Evolutionary conservation across 768 basidiomycete genomes (phyloP), one percentile per base, ranked within the genome.

Genomic region (Atractiella rhizophila): DNA sequence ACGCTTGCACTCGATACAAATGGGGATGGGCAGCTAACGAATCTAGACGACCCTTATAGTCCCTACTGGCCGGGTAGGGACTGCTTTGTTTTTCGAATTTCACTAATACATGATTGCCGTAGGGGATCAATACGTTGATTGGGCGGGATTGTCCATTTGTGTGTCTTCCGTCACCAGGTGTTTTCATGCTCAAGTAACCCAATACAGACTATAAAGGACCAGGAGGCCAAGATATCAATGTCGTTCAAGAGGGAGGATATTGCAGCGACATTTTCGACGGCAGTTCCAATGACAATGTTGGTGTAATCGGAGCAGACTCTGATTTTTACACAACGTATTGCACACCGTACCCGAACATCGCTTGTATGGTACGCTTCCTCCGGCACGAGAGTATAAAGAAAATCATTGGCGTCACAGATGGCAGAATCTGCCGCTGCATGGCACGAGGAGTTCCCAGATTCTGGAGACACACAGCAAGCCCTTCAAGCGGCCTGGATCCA

Each of bases 101-200:
- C n/a, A n/a, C n/a, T n/a, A n/a, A n/a, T n/a, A 24, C 55, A 10
- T 39, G 50, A 29, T 31, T 44, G 29, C 53, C 55, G 16, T 56
- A 48, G 55, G 55, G 1, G 51, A 53, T 37, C 42, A 48, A 18
- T n/a, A 46, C 18, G 53, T 56, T 26, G 55, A 56, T 46, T 56
- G 55, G 55, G 48, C 47, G 31, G 55, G 53, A 5, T 16, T 56
- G 24, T 54, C 53, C 8, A 43, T 53, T n/a, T n/a, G n/a, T n/a
- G 52, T 44, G 42, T 12, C 34, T 45, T 46, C 23, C 28, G 2
- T 29, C n/a, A n/a, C n/a, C n/a, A n/a, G 28, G 16, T 10, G 20
- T 28, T 12, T 5, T n/a, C n/a, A n/a, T n/a, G n/a, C n/a, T n/a
- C n/a, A n/a, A n/a, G n/a, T 13, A 36, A 13, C 20, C 13, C 21